These are phyloP conservation scores for Vairimorpha ceranae DNA, from an alignment of 371 early-diverging fungal genomes.

Conservation along the genomic window DNA sequence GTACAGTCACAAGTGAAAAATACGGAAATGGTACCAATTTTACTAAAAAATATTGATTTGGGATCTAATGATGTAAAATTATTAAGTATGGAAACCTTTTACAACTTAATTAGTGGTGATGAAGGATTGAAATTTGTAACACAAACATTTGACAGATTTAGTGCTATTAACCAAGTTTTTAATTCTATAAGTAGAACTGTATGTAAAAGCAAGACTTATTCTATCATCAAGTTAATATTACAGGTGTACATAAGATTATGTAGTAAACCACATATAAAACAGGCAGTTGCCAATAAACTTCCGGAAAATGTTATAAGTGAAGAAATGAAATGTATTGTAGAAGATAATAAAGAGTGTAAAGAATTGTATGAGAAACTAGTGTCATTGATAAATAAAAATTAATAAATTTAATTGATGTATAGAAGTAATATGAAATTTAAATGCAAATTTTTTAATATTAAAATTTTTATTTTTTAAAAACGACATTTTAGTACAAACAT, in stretches of 20 bases:
- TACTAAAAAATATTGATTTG: slow-evolving; percentile 89
- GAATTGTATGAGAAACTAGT: slow-evolving; percentile 9
- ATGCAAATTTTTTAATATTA: too few species aligned
- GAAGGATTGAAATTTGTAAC: slow-evolving; percentile 89
- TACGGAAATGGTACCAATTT: slow-evolving; percentile 92
- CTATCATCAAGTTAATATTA: slow-evolving; percentile 82
- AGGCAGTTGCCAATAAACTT: slow-evolving; percentile 8
- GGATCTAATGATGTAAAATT: slow-evolving; percentile 88
- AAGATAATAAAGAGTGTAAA: slow-evolving; percentile 3
- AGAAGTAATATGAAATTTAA: too few species aligned
- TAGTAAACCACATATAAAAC: slow-evolving; percentile 56
- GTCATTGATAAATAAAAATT: slow-evolving; percentile 4
- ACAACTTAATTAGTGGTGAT: slow-evolving; percentile 82
- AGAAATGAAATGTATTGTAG: slow-evolving; percentile 8
- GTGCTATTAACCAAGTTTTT: slow-evolving; percentile 83
- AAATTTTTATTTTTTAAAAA: too few species aligned
- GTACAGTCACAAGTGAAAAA: slow-evolving; percentile 82
- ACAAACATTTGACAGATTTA: slow-evolving; percentile 87
- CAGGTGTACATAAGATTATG: slow-evolving; percentile 81
- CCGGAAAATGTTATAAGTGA: slow-evolving; percentile 31
- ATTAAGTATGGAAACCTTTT: slow-evolving; percentile 90
- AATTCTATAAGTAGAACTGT: slow-evolving; percentile 82
- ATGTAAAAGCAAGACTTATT: slow-evolving; percentile 72
- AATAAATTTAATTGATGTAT: too few species aligned
- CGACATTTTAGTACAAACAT: too few species aligned